Percentiles rank a stretch among this genome's conserved stretches.
Evolutionary conservation across 225 moss, liverwort and hornwort genomes (phyloP).

Genomic region (Physcomitrium patens): DNA sequence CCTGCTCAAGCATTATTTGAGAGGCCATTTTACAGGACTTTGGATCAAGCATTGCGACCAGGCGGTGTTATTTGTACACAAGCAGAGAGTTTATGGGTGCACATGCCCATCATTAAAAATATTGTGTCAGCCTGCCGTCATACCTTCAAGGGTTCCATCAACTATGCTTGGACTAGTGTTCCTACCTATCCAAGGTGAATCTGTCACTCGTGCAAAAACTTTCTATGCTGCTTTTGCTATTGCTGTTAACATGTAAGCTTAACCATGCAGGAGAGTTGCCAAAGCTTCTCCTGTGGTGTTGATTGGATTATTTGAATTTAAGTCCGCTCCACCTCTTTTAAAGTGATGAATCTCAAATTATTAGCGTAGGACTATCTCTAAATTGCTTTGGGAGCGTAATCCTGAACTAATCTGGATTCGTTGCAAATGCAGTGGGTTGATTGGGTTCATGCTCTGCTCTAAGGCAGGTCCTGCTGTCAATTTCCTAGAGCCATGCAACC

Average conservation of each 20-base stretch:
- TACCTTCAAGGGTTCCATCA: conserved; percentile 91
- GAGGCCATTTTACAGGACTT: conserved; percentile 90
- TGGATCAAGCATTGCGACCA: conserved; percentile 87
- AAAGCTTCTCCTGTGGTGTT: conserved; percentile 15
- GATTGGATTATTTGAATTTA: not conserved
- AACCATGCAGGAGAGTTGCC: not conserved
- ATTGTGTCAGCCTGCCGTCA: conserved; percentile 74
- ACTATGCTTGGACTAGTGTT: conserved; percentile 98
- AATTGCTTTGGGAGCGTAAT: not conserved
- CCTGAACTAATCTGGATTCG: conserved; percentile 10
- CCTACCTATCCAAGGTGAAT: conserved; percentile 93
- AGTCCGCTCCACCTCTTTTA: not conserved
- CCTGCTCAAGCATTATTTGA: conserved; percentile 98
- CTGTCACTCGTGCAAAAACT: not conserved
- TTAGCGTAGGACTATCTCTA: too few relatives aligned
- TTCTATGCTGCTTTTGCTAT: not conserved
- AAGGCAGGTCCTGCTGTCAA: conserved; percentile 80
- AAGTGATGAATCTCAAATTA: not conserved
- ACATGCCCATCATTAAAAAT: conserved; percentile 92
- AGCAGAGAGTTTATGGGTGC: conserved; percentile 97
- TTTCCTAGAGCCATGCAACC: conserved; percentile 73
- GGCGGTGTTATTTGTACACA: conserved; percentile 99
- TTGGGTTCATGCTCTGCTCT: conserved; percentile 99
- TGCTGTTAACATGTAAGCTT: not conserved
- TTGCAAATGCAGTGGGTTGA: conserved; percentile 75